Conservation (phyloP, 495 filamentous ascomycete species). For the Haplographium delicatum region DNA sequence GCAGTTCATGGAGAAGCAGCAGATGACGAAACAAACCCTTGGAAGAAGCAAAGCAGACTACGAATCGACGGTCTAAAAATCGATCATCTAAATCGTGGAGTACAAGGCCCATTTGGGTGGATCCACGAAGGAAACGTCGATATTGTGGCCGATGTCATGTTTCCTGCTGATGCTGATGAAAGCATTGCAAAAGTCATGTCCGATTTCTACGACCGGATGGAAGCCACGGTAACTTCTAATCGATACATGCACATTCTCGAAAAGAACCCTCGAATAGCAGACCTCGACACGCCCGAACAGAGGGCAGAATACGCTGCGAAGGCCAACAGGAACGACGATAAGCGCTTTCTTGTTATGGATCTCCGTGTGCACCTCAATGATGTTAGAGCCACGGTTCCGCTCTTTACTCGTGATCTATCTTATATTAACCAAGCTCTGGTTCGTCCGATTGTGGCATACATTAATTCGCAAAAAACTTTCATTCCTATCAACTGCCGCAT, state of each 20-base stretch:
- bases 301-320: constrained; percentile 16
- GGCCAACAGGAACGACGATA: constrained; percentile 39
- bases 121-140: constrained; percentile 95
- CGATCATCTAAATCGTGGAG: constrained; percentile 90
- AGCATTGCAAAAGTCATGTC: constrained; percentile 87
- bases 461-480: constrained; percentile 87
- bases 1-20: constrained; percentile 42
- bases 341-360: constrained; percentile 82
- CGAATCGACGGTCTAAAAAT: constrained; percentile 92
- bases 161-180: constrained; percentile 80
- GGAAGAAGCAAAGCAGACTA: constrained; percentile 90
- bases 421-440: constrained; percentile 96
- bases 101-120: constrained; percentile 94
- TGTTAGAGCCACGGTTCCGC: constrained; percentile 81
- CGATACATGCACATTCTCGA: constrained; percentile 47
- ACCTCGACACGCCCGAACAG: constrained; percentile 20
- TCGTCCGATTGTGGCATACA: constrained; percentile 96
- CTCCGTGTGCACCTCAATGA: constrained; percentile 86
- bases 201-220: constrained; percentile 90
- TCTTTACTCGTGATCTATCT: constrained; percentile 82
- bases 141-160: constrained; percentile 91
- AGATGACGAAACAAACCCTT: constrained; percentile 46
- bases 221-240: constrained; percentile 80
- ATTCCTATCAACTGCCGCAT: constrained; percentile 94
- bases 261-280: constrained; percentile 22